A percentile compares a stretch with the other conserved stretches of the same genome.
phyloP scores from a whole-genome alignment of 352 stramenopile genomes.

The Phytophthora foliorum region DNA sequence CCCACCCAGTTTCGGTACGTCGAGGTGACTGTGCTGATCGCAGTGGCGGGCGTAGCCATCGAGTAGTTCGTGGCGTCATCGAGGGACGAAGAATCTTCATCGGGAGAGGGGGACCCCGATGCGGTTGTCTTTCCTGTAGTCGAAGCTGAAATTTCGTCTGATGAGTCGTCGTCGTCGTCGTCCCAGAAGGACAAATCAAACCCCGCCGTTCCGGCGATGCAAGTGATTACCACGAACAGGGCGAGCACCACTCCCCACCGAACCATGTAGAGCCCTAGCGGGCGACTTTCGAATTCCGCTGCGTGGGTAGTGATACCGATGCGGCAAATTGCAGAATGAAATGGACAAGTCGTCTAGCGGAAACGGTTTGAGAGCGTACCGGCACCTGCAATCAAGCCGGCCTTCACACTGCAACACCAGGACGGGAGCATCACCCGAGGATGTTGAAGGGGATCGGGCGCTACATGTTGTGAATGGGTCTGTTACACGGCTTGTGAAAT shows the following conservation, averaged over 20 bases:
- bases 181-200: conserved; percentile 20
- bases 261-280: background rate
- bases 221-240: background rate
- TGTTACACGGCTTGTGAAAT: background rate
- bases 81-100: background rate
- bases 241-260: background rate
- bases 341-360: background rate
- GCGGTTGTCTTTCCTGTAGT: no score
- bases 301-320: background rate
- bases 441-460: conserved; percentile 2
- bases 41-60: background rate
- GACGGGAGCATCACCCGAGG: background rate
- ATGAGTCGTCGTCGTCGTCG: conserved; percentile 18
- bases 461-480: background rate
- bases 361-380: conserved; percentile 6
- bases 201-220: background rate
- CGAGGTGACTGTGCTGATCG: conserved; percentile 4
- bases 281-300: background rate
- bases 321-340: conserved; percentile 10
- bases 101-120: background rate
- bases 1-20: conserved; percentile 20
- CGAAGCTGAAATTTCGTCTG: background rate
- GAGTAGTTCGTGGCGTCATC: background rate
- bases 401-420: background rate
- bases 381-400: conserved; percentile 3